Percentiles rank a stretch among this genome's conserved stretches.
Evolutionary conservation across 805 yeast genomes (phyloP).

Genomic region (Lachancea fermentati): DNA sequence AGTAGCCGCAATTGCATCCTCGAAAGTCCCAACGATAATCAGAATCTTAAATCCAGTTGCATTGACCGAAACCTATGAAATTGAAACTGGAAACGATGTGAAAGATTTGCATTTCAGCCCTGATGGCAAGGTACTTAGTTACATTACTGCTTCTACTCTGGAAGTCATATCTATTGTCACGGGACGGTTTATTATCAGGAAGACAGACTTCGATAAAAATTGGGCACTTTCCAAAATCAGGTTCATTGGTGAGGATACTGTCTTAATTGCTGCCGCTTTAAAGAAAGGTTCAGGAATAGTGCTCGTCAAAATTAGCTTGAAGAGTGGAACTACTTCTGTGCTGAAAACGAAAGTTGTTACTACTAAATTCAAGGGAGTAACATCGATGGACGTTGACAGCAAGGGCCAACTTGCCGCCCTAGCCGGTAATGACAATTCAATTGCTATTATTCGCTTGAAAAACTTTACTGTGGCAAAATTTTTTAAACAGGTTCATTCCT

Average conservation of each 20-base stretch:
- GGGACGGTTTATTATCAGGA: conserved; percentile 34
- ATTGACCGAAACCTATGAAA: conserved; percentile 48
- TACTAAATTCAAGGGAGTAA: conserved; percentile 46
- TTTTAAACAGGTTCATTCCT: conserved; percentile 60
- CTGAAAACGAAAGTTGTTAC: conserved; percentile 22
- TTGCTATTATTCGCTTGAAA: conserved; percentile 48
- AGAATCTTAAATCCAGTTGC: conserved; percentile 54
- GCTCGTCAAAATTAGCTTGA: conserved; percentile 25
- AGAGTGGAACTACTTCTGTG: conserved; percentile 21
- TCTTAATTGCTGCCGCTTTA: conserved; percentile 42
- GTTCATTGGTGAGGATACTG: conserved; percentile 30
- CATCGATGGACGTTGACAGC: conserved; percentile 42
- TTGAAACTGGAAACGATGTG: conserved; percentile 48
- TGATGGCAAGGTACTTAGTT: conserved; percentile 59
- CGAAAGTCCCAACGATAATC: conserved; percentile 57
- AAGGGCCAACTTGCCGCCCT: conserved; percentile 36
- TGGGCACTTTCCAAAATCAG: conserved; percentile 32
- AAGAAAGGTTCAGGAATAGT: conserved; percentile 38
- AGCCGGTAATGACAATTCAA: conserved; percentile 54
- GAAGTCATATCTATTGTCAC: conserved; percentile 39
- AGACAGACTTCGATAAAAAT: conserved; percentile 33
- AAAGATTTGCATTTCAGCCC: conserved; percentile 66
- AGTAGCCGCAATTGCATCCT: conserved; percentile 63
- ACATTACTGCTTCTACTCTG: conserved; percentile 51
- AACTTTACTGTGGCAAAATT: conserved; percentile 47